Base-by-base conservation (phyloP, 2,329 filamentous ascomycete species). In the Pseudonectria buxi region DNA sequence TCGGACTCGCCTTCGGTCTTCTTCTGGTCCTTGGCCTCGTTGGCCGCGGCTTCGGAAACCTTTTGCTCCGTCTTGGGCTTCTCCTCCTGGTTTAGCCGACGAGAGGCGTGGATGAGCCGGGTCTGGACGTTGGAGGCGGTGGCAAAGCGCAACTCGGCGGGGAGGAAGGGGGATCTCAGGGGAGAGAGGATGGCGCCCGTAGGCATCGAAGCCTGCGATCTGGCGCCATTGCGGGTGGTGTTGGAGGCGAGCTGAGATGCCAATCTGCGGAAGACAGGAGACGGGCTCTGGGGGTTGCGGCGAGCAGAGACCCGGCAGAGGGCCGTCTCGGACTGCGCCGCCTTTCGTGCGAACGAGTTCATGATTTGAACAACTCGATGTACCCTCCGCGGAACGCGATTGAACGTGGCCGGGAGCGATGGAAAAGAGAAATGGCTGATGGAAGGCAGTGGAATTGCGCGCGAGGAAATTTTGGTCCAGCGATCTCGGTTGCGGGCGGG, bases 181-280 rank as follows among this genome's bases (percentile, higher is more conserved):
- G 62, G 57, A 6, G 61, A 54, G 22, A 61, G 46, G 35, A 59
- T 36, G 47, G 56, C 45, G 47, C 50, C 41, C 40, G 53, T 36
- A 45, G 46, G 32, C 35, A 44, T 37, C 42, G 49, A 35, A 49
- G 47, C 49, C 44, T 50, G 45, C 50, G 51, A 28, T 47, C 43
- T 38, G 46, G 48, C 39, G 43, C 45, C 45, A 51, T 53, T 50
- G 30, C 48, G 46, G 27, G 43, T 47, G 36, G 49, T 37, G 40
- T 44, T 50, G 31, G 51, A 53, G 18, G 55, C 55, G 37, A 62
- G 52, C 38, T 59, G 50, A 30, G 56, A 63, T 38, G 55, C 56
- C 67, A 74, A 64, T 59, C 69, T 64, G 51, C 64, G 59, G 46
- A 67, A 69, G 14, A 68, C 65, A 37, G 69, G 68, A 35, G 66